phyloP scores from a whole-genome alignment of 2,329 filamentous ascomycete species.

The Colletotrichum ledebouriae region DNA sequence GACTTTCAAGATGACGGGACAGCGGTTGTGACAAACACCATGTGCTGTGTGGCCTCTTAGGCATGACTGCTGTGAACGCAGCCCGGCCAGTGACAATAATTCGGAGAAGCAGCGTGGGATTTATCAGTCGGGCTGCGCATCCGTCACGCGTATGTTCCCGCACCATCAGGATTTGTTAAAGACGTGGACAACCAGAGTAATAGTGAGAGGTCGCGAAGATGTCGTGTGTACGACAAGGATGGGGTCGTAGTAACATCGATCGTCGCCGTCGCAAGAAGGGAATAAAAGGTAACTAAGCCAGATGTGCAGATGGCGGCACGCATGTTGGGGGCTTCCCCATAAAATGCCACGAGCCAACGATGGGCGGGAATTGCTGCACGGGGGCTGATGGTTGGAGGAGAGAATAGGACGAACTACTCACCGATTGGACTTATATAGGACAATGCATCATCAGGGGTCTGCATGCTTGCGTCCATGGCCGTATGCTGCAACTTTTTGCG shows the following conservation, averaged over 20 bases:
- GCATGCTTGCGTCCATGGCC: slow-evolving; percentile 58
- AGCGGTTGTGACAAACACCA: background rate
- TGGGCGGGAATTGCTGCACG: slow-evolving; percentile 59
- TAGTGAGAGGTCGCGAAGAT: background rate
- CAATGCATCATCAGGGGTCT: slow-evolving; percentile 61
- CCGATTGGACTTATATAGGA: slow-evolving; percentile 69
- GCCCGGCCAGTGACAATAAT: background rate
- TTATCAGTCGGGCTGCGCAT: slow-evolving; percentile 17
- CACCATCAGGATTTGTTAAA: background rate
- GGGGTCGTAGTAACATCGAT: slow-evolving; percentile 43
- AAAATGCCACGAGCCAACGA: slow-evolving; percentile 60
- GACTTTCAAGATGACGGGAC: background rate
- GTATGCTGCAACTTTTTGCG: slow-evolving; percentile 38
- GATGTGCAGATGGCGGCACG: slow-evolving; percentile 29
- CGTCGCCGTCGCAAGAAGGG: slow-evolving; percentile 17
- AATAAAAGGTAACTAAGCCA: slow-evolving; percentile 33
- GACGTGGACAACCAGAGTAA: background rate
- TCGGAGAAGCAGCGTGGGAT: slow-evolving; percentile 15
- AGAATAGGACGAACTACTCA: slow-evolving; percentile 56
- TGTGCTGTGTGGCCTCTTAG: background rate
- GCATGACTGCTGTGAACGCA: slow-evolving; percentile 8
- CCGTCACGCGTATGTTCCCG: slow-evolving; percentile 7
- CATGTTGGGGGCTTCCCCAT: slow-evolving; percentile 46
- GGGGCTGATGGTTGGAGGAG: slow-evolving; percentile 62
- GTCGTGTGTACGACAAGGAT: slow-evolving; percentile 19